Base-by-base conservation (phyloP, 1,284 basidiomycete species). In the Rhodotorula sp. region DNA sequence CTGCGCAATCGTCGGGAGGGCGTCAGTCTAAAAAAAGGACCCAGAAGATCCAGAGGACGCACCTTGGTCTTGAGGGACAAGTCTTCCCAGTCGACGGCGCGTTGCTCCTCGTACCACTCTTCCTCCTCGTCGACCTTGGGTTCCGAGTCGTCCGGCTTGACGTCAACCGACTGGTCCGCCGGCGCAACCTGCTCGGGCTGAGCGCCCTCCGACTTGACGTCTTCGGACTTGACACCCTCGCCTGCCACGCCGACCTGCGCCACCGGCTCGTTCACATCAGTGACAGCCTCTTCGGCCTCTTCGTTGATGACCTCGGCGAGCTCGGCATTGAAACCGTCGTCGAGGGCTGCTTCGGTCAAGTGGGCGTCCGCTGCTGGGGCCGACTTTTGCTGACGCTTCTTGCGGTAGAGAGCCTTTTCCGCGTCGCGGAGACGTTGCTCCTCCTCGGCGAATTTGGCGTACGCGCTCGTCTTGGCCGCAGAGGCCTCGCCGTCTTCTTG, bases 31-130 rank as follows among this genome's bases (percentile, higher is more conserved):
- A 15, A 33, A 55, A 54, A 42, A 45, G 22, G 26, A 26, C n/a
- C 56, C 33, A 26, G 18, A 55, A 29, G 15, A 17, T 22, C 14
- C 46, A 12, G 12, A 22, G 15, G 29, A 63, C 79, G 48, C 56
- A 84, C 83, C 79, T 85, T 84, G 67, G 82, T 79, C 29, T 80
- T 75, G 20, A 85, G 68, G 3, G 81, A 80, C 2, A 85, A 76
- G 10, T 82, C 80, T 4, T 77, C 80, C 84, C 84, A 86, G 59
- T 79, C 78, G 56, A 81, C 70, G 0, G 70, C 73, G 15, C 76
- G 56, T 6, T 78, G 78, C 48, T 73, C 69, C 55, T 68, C 60
- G 44, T 67, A 70, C 46, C 64, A 69, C 56, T 66, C 51, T 29
- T 65, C 57, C 58, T 65, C 63, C 51, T 54, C 64, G 5, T 60